A percentile compares a stretch with the other conserved stretches of the same genome.
phyloP scores from a whole-genome alignment of 495 filamentous ascomycete genomes.

The Rhypophila decipiens region DNA sequence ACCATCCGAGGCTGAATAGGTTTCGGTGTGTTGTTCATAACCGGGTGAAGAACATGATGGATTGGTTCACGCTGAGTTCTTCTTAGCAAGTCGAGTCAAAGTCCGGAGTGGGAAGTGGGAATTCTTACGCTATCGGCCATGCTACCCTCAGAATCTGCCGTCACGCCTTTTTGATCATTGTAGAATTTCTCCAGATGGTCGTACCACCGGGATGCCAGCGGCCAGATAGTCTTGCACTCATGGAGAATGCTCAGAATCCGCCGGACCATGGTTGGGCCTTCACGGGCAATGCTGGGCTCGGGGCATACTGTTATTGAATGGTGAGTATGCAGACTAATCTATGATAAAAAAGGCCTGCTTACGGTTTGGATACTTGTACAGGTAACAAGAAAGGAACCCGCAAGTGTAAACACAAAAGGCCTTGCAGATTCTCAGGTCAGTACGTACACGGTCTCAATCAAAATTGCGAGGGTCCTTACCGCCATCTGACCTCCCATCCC shows the following conservation, averaged over 20 bases:
- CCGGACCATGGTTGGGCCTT: conserved; percentile 32
- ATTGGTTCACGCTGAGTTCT: conserved; percentile 22
- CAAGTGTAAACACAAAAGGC: conserved; percentile 47
- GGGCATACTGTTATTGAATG: conserved; percentile 23
- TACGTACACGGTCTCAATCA: conserved; percentile 4
- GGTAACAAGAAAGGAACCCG: conserved; percentile 41
- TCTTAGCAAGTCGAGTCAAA: neutral
- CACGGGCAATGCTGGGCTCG: conserved; percentile 25
- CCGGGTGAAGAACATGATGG: conserved; percentile 23
- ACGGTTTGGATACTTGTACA: conserved; percentile 40
- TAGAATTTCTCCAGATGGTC: conserved; percentile 37
- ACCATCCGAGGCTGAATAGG: conserved; percentile 5
- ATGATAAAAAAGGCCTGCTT: conserved; percentile 7
- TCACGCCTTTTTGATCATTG: conserved; percentile 27
- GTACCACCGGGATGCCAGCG: conserved; percentile 38
- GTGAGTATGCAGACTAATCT: neutral
- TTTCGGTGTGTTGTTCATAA: conserved; percentile 9
- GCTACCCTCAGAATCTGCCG: conserved; percentile 28
- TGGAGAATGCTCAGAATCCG: conserved; percentile 33
- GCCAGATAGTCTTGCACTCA: conserved; percentile 39
- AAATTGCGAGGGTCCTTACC: conserved; percentile 32
- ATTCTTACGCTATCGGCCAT: conserved; percentile 42
- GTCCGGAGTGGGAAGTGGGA: neutral
- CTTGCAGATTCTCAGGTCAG: conserved; percentile 4
- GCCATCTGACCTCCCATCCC: conserved; percentile 46